A percentile compares a stretch with the other conserved stretches of the same genome.
These are phyloP conservation scores for Chrysosporium keratinophilum DNA, from an alignment of 2,329 filamentous ascomycete species.

Conservation along the genomic window DNA sequence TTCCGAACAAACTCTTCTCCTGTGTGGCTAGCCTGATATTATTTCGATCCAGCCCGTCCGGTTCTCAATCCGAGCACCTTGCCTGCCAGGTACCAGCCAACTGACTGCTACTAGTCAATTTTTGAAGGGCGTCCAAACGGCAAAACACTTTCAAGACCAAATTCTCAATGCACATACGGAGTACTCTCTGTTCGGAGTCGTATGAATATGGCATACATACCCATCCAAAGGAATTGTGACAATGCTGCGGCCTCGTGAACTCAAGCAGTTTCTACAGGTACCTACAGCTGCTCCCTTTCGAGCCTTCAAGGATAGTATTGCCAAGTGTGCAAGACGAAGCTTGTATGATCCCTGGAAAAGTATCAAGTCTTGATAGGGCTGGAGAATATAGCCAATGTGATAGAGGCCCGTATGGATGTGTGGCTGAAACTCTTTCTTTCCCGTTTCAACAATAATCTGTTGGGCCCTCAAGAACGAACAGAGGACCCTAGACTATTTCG, in stretches of 20 bases:
- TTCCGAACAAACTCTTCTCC: too few relatives aligned
- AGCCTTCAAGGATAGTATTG: neutral
- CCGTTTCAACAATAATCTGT: neutral
- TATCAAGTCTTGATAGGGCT: neutral
- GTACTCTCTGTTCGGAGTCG: too few relatives aligned
- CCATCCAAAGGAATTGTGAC: too few relatives aligned
- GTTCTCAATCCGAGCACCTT: neutral
- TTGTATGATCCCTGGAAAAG: neutral
- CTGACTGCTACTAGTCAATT: too few relatives aligned
- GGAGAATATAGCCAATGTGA: neutral
- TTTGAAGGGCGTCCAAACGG: too few relatives aligned
- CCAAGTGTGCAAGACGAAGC: neutral
- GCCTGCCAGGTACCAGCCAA: neutral
- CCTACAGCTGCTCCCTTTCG: too few relatives aligned
- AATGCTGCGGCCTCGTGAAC: too few relatives aligned
- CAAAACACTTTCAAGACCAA: too few relatives aligned
- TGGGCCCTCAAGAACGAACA: too few relatives aligned
- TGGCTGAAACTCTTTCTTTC: neutral
- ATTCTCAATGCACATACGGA: too few relatives aligned
- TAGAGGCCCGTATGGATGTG: neutral
- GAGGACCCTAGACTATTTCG: too few relatives aligned
- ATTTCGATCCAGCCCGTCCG: slow-evolving; percentile 4
- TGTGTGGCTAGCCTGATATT: neutral
- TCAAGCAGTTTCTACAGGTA: neutral
- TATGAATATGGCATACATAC: too few relatives aligned